Conservation (phyloP, 352 stramenopile species). For the Phytophthora europaea region DNA sequence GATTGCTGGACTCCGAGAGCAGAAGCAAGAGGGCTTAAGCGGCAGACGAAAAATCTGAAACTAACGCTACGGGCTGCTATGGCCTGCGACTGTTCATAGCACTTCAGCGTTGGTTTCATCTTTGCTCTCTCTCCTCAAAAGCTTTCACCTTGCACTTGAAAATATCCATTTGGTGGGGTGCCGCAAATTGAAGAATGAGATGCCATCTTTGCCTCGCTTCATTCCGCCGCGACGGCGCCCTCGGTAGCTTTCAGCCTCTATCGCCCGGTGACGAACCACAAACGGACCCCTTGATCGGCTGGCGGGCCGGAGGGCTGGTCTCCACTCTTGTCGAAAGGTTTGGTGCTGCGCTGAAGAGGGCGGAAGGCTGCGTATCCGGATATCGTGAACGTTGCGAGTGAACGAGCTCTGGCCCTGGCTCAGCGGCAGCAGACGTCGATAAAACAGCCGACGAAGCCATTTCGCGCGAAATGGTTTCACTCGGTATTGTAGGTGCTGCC, state of each 20-base stretch:
- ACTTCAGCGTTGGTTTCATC: background rate
- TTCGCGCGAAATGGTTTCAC: too few species aligned
- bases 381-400: background rate
- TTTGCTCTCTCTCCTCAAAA: background rate
- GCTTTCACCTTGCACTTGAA: background rate
- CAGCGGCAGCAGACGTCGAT: too few species aligned
- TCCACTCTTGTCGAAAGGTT: background rate
- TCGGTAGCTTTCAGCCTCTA: background rate
- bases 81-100: conserved; percentile 1
- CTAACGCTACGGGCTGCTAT: conserved; percentile 12
- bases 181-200: background rate
- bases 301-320: background rate
- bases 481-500: too few species aligned
- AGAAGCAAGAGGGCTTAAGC: conserved; percentile 9
- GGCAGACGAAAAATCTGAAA: conserved; percentile 5
- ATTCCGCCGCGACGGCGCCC: background rate
- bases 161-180: background rate
- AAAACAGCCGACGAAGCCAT: too few species aligned
- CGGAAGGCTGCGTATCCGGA: background rate
- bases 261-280: background rate
- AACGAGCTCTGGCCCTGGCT: background rate
- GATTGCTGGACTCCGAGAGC: conserved; percentile 1
- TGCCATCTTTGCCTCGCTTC: background rate
- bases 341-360: background rate
- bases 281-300: background rate